Percentiles rank a stretch among this genome's conserved stretches.
phyloP scores from a whole-genome alignment of 441 rosid genomes.

The Erodium moschatum region DNA sequence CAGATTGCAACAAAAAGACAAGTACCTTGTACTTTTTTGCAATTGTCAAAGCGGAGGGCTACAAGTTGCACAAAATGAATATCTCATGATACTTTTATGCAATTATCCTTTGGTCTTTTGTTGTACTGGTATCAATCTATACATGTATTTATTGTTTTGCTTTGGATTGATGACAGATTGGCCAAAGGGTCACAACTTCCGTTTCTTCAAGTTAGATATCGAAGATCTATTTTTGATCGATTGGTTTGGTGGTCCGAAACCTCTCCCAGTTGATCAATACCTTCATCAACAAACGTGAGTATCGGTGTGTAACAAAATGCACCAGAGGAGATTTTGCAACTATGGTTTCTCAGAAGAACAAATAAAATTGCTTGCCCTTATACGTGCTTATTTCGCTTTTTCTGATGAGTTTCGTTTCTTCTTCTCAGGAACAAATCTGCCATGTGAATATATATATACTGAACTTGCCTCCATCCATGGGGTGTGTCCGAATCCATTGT shows the following conservation, averaged over 20 bases:
- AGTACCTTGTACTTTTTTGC: no score
- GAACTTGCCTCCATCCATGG: neutral
- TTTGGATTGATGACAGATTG: slow-evolving; percentile 41
- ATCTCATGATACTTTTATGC: no score
- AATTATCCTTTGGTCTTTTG: no score
- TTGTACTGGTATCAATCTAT: neutral
- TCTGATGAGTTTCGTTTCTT: neutral
- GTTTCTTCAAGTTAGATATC: slow-evolving; percentile 58
- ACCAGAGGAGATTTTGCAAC: neutral
- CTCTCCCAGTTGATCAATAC: slow-evolving; percentile 62
- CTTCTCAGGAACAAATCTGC: neutral
- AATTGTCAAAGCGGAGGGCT: no score
- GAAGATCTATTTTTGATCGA: slow-evolving; percentile 65
- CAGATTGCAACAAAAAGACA: no score
- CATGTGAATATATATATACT: neutral
- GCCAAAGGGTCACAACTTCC: slow-evolving; percentile 67
- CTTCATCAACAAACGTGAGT: slow-evolving; percentile 49
- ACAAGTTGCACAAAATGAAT: no score
- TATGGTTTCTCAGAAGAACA: neutral
- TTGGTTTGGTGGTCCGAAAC: slow-evolving; percentile 88
- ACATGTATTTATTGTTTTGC: neutral
- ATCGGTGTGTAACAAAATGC: neutral
- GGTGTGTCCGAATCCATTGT: neutral
- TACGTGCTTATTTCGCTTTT: neutral
- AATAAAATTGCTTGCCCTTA: neutral